Base-by-base conservation (phyloP, 2,329 filamentous ascomycete genomes). In the Penicillium sp. region DNA sequence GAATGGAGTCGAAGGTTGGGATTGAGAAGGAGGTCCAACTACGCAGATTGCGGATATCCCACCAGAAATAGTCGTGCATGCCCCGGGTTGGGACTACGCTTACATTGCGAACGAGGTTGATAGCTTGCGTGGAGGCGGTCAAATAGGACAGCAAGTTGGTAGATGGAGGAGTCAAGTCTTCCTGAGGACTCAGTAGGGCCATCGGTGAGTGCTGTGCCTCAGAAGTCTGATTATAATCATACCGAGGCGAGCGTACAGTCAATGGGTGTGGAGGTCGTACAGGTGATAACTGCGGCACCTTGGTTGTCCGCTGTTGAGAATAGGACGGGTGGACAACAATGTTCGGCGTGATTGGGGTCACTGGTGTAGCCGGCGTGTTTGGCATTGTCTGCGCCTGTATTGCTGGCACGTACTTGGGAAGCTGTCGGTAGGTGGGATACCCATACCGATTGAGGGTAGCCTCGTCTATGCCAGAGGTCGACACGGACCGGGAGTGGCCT, bases 1-100 rank as follows among this genome's bases (percentile, higher is more conserved):
- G 89, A 47, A 96, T 86, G 6, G 85, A 81, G 65, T 89, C 83
- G 72, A 97, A 88, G 58, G 88, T 87, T 55, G 82, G 75, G 11
- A 90, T 80, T 64, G 86, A 91, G 83, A 97, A 97, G 66, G 86
- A 84, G 53, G 84, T 85, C 94, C 94, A 97, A 61, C 87, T 84
- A 62, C 91, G 87, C 65, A 97, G 82, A 73, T 96, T 94, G 66
- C 94, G 90, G 59, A 96, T 85, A 70, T 98, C 94, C 90, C 92
- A 97, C 94, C 94, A 98, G 76, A 94, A 96, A 79, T 96, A 88
- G 74, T 89, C 91, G 69, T 89, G 76, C 83, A 85, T 70, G 83
- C 87, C 73, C 87, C 90, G 63, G 82, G 85, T 69, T 82, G 81
- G 64, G 78, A 87, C 73, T 72, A 89, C 88, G 60, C 89, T 90